These are phyloP conservation scores for Lepidium campestre DNA, from an alignment of 441 rosid species.

Conservation along the genomic window DNA sequence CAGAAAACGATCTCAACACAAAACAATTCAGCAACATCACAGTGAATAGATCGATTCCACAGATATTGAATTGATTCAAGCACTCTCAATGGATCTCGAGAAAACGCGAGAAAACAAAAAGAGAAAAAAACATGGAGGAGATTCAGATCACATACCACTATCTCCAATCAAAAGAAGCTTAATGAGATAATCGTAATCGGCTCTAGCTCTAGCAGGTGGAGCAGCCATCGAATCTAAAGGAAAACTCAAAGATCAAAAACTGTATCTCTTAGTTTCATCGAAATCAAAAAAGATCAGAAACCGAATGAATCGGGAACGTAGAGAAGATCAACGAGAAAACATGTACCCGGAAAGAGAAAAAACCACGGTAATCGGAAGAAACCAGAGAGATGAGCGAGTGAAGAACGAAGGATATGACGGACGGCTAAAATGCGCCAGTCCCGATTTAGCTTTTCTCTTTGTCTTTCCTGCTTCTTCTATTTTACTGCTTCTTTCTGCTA, in stretches of 20 bases:
- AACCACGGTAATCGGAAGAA: slow-evolving; percentile 14
- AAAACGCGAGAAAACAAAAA: not conserved
- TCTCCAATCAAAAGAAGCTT: slow-evolving; percentile 73
- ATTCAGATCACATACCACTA: slow-evolving; percentile 41
- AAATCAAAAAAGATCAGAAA: not conserved
- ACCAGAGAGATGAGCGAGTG: not conserved
- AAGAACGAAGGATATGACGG: slow-evolving; percentile 21
- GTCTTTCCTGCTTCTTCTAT: not conserved
- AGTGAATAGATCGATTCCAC: not conserved
- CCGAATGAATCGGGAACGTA: not conserved
- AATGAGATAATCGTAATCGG: slow-evolving; percentile 67
- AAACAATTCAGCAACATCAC: not conserved
- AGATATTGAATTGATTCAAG: not conserved
- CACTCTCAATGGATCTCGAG: not conserved
- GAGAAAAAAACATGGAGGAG: not conserved
- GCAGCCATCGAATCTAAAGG: slow-evolving; percentile 46
- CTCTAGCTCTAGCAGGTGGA: slow-evolving; percentile 67
- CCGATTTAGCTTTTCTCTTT: slow-evolving; percentile 18
- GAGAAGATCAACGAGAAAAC: not conserved
- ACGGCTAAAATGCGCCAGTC: slow-evolving; percentile 39
- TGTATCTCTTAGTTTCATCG: slow-evolving; percentile 11
- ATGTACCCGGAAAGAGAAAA: slow-evolving; percentile 22
- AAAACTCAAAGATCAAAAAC: slow-evolving; percentile 12
- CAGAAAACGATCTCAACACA: not conserved
- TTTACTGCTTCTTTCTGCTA: not conserved